phyloP scores from a whole-genome alignment of 352 stramenopile species.

The Heterotrichella gracilis region DNA sequence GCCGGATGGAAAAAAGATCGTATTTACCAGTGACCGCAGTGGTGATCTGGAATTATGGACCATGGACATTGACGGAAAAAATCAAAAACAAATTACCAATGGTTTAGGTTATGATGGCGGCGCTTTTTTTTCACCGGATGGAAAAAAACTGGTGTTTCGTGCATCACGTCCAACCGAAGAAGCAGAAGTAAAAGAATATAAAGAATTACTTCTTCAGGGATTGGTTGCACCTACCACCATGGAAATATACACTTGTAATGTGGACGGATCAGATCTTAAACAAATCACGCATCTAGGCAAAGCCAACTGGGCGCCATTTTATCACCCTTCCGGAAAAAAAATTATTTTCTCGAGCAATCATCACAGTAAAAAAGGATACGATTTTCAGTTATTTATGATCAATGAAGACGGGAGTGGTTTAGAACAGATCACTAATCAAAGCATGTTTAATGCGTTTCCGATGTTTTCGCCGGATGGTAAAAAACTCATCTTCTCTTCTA shows the following conservation, averaged over 20 bases:
- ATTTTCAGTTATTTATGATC: slow-evolving; percentile 9
- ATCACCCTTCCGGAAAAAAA: not conserved
- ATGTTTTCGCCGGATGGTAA: not conserved
- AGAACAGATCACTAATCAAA: slow-evolving; percentile 1
- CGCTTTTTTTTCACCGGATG: not conserved
- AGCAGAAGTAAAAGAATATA: not conserved
- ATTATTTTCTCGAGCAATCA: slow-evolving; percentile 8
- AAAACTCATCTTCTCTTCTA: not conserved
- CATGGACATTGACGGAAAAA: not conserved
- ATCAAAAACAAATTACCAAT: not conserved
- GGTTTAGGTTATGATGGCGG: not conserved
- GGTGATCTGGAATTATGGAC: not conserved
- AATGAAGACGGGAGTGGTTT: not conserved
- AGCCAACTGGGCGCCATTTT: not conserved
- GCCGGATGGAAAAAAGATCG: not conserved
- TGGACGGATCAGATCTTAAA: not conserved
- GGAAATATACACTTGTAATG: not conserved
- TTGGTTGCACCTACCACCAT: not conserved
- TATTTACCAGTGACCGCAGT: not conserved
- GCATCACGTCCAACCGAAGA: not conserved
- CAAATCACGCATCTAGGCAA: not conserved
- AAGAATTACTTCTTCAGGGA: not conserved
- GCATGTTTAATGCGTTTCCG: not conserved
- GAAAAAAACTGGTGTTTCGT: not conserved
- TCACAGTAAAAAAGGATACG: not conserved